Evolutionary conservation across 176 grass and related monocot species (phyloP), one percentile per base, ranked within the genome.

Genomic region (Poa annua): DNA sequence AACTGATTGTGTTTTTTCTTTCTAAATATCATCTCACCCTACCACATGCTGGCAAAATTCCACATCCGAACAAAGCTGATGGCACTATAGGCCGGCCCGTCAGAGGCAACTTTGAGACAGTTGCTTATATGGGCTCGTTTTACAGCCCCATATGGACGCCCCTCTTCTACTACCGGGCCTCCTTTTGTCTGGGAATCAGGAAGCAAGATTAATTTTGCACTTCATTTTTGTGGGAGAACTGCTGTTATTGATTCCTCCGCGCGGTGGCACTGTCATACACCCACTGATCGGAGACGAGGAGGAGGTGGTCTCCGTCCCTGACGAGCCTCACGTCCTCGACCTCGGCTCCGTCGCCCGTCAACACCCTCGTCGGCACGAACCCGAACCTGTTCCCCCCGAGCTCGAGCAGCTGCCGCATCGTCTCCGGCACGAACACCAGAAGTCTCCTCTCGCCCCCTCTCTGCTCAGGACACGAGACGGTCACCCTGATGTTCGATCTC

Each of bases 231-330:
- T 3, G n/a, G 13, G 12, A 12, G 26, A 60, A 33, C 61, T 64
- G 26, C 26, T 64, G 24, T 38, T n/a, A 38, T 80, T 67, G 68
- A 16, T 49, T 38, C 38, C 25, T 57, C 36, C 6, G 13, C 55
- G 25, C 11, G 64, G 1, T 12, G 4, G 4, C 22, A 15, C 16
- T 52, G 11, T 61, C 62, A 1, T 82, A 71, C 51, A 4, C 39
- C 87, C 74, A 84, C 36, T 83, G 48, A 26, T 85, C 87, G 11
- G 71, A 83, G 32, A 85, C 82, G 7, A 94, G 78, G 41, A 94
- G 81, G 15, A 97, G 75, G 24, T 35, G 78, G 39, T 97, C 95
- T 6, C 95, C 92, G 29, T 93, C 95, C 56, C 92, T 88, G 71
- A 97, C 80, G 44, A 97, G 79, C 44, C 69, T 87, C 9, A 86